These are phyloP conservation scores for Penicillium flavigenum DNA, from an alignment of 495 filamentous ascomycete species.

Conservation along the genomic window DNA sequence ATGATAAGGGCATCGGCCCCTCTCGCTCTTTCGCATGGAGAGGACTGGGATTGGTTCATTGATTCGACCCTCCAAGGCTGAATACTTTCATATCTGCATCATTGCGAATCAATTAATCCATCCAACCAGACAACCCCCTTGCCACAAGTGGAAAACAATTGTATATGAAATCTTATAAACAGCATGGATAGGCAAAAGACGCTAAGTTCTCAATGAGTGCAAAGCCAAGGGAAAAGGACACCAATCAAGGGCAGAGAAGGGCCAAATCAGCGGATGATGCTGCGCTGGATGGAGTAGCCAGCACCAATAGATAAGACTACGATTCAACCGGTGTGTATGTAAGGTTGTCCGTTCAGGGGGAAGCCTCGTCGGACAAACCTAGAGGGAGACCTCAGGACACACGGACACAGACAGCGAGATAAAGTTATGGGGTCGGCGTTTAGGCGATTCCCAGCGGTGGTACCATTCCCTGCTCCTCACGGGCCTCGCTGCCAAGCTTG, in stretches of 20 bases:
- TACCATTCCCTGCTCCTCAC: slow-evolving; percentile 86
- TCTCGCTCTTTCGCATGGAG: neutral
- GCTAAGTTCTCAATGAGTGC: slow-evolving; percentile 26
- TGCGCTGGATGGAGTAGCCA: slow-evolving; percentile 5
- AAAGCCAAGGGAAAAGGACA: slow-evolving; percentile 7
- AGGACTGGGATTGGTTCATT: neutral
- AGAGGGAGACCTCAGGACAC: neutral
- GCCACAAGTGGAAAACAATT: neutral
- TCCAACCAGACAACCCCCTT: neutral
- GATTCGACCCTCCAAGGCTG: too few species aligned
- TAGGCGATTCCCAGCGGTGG: slow-evolving; percentile 74
- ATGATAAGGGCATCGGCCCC: neutral
- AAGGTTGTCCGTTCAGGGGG: neutral
- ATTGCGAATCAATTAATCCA: neutral
- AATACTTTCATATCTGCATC: neutral
- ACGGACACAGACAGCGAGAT: neutral
- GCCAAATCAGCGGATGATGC: neutral
- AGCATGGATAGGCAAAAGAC: slow-evolving; percentile 19
- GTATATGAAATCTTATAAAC: slow-evolving; percentile 21
- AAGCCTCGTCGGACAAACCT: neutral
- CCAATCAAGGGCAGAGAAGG: neutral
- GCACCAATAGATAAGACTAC: neutral
- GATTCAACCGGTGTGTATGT: neutral
- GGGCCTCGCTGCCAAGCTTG: slow-evolving; percentile 61
- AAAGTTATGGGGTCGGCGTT: neutral